phyloP scores from a whole-genome alignment of 176 grass and related monocot genomes.

The Carex myosuroides region DNA sequence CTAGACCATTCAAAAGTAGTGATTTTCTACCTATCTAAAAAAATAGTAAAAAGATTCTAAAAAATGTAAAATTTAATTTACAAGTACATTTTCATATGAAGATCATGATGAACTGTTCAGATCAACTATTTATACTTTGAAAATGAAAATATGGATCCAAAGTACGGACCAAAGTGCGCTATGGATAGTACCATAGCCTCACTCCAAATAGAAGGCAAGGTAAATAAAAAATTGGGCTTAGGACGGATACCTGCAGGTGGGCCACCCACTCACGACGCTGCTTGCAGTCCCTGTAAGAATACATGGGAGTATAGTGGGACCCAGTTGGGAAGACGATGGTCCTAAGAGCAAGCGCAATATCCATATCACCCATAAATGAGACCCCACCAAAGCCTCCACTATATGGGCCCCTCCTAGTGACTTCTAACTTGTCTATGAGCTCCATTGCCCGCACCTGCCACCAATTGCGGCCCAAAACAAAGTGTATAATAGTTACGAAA shows the following conservation, averaged over 20 bases:
- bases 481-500: neutral
- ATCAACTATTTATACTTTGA: no score
- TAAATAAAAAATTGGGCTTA: neutral
- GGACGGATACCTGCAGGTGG: constrained; percentile 43
- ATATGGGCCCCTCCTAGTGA: constrained; percentile 59
- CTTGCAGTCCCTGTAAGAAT: constrained; percentile 28
- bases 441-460: constrained; percentile 90
- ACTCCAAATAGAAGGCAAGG: neutral
- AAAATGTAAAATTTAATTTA: no score
- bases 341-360: constrained; percentile 63
- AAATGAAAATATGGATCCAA: no score
- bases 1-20: no score
- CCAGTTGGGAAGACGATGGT: constrained; percentile 59
- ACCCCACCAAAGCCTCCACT: constrained; percentile 74
- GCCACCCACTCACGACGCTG: constrained; percentile 65
- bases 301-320: constrained; percentile 48
- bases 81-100: no score
- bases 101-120: no score
- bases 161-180: no score
- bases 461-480: neutral
- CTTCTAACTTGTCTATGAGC: constrained; percentile 69
- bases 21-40: no score
- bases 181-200: no score
- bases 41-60: no score
- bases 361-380: constrained; percentile 73